A percentile compares a stretch with the other conserved stretches of the same genome.
phyloP scores from a whole-genome alignment of 805 yeast species.

The Saccharomyces kudriavzevii region DNA sequence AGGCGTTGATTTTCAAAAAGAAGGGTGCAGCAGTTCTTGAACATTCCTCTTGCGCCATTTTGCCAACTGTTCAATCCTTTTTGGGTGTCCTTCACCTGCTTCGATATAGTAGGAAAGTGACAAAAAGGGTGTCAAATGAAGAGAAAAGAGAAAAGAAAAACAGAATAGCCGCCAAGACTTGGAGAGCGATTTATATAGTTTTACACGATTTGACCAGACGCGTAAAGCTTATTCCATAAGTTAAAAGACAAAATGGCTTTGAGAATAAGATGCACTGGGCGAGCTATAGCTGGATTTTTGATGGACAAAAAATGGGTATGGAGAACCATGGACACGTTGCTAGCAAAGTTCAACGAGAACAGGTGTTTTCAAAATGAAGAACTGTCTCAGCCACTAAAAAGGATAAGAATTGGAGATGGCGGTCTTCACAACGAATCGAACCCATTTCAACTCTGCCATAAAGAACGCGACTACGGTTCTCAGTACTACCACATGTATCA shows the following conservation, averaged over 20 bases:
- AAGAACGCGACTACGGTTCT: slow-evolving; percentile 38
- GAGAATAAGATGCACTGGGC: neutral
- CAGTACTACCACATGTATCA: slow-evolving; percentile 56
- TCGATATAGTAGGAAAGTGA: neutral
- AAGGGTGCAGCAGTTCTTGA: neutral
- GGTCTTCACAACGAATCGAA: slow-evolving; percentile 7
- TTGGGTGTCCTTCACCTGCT: neutral
- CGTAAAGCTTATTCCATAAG: neutral
- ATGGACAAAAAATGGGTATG: neutral
- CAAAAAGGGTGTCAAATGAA: neutral
- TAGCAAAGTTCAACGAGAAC: slow-evolving; percentile 10
- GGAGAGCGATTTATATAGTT: neutral
- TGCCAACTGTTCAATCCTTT: neutral
- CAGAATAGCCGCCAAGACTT: neutral
- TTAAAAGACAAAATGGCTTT: neutral
- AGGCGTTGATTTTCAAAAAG: neutral
- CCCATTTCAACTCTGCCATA: slow-evolving; percentile 21
- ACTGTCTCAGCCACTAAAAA: slow-evolving; percentile 6
- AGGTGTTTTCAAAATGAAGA: slow-evolving; percentile 6
- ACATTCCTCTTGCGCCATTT: neutral
- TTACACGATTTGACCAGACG: neutral
- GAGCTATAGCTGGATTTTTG: neutral
- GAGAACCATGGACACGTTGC: slow-evolving; percentile 8
- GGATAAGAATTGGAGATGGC: slow-evolving; percentile 12
- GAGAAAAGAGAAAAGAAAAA: neutral